Base-by-base conservation (phyloP, 2,329 filamentous ascomycete species). In the Neopestalotiopsis clavispora region DNA sequence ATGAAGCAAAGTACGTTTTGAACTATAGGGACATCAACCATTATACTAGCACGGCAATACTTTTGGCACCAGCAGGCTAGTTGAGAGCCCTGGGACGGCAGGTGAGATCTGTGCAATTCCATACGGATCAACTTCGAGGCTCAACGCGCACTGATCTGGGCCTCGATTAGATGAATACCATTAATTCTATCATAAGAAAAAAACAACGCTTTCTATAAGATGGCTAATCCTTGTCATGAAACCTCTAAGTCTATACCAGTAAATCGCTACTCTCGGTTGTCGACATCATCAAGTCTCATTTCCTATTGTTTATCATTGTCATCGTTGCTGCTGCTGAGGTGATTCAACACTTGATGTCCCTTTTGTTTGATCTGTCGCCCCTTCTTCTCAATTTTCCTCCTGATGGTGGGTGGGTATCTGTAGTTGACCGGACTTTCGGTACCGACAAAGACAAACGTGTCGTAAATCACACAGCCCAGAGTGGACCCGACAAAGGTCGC, bases 361-460 rank as follows among this genome's bases (percentile, higher is more conserved):
- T 52, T 52, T 52, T 52, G 17, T 2, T 20, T 28, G 30, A 59
- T 59, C n/a, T 59, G 57, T 4, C 57, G 57, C 6, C 23, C 14
- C 38, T 49, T 64, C 61, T 52, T 5, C 34, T 64, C n/a, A 30
- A 64, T 64, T 13, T 64, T 64, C n/a, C 9, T 64, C 28, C 38
- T 28, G 2, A 64, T 64, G 4, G 61, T 64, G 4, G 61, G 61
- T 1, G 61, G 61, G 6, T 64, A 64, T 28, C 40, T 52, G 58
- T 75, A 75, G 69, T 77, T 76, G 32, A 77, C 67, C n/a, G 76
- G 75, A 40, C 73, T 75, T 70, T 77, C 75, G 32, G 73, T 69
- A 20, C 75, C 75, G 23, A 75, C 71, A 66, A 77, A 80, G n/a
- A 80, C 71, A 40, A 78, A 73, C 1, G 71, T 69, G 65, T 80